phyloP scores from a whole-genome alignment of 2,329 filamentous ascomycete genomes.

The Mycosphaerelloides madeirae region DNA sequence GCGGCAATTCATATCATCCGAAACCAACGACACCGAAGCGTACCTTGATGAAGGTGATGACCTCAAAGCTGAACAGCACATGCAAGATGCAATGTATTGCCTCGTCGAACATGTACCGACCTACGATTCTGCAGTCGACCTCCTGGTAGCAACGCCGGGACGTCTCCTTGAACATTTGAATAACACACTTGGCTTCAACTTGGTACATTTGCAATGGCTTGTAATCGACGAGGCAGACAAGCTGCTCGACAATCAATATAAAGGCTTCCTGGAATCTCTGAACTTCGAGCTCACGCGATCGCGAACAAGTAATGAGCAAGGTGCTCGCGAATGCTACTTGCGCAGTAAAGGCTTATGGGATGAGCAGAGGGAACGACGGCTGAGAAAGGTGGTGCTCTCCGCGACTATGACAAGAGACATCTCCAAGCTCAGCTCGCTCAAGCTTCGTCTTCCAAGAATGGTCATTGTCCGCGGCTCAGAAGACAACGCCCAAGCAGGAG shows the following conservation, averaged over 20 bases:
- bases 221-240: conserved; percentile 93
- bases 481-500: conserved; percentile 33
- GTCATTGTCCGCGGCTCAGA: conserved; percentile 60
- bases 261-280: conserved; percentile 27
- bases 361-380: conserved; percentile 37
- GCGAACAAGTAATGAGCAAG: conserved; percentile 20
- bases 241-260: conserved; percentile 64
- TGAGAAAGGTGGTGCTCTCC: conserved; percentile 81
- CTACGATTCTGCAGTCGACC: conserved; percentile 70
- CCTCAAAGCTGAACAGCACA: conserved; percentile 24
- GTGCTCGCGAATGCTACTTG: conserved; percentile 24
- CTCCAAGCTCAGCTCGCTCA: conserved; percentile 69
- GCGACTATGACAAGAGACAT: conserved; percentile 89
- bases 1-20: conserved; percentile 31
- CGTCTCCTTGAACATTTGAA: conserved; percentile 86
- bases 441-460: conserved; percentile 67
- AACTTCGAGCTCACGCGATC: conserved; percentile 21
- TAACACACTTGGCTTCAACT: conserved; percentile 73
- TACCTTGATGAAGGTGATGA: conserved; percentile 18
- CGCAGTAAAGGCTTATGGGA: conserved; percentile 31
- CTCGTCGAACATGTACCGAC: conserved; percentile 61
- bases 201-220: conserved; percentile 78
- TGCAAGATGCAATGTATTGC: conserved; percentile 36
- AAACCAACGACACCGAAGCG: conserved; percentile 30
- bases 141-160: conserved; percentile 87